A percentile compares a stretch with the other conserved stretches of the same genome.
phyloP scores from a whole-genome alignment of 768 basidiomycete genomes.

The Tylopilus sp. region DNA sequence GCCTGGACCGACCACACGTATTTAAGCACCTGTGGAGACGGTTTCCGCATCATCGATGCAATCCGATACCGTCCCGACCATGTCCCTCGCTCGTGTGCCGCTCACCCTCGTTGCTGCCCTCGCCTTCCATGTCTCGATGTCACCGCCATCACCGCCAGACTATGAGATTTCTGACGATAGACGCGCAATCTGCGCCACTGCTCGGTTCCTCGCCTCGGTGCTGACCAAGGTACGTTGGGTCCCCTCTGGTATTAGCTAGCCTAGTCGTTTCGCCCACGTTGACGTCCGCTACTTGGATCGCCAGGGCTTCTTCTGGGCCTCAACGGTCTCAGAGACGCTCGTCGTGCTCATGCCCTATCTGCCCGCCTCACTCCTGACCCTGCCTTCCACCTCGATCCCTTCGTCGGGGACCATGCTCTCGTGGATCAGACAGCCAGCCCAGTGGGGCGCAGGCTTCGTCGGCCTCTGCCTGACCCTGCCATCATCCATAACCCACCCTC shows the following conservation, averaged over 20 bases:
- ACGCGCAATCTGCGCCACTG: constrained; percentile 8
- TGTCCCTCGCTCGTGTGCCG: constrained; percentile 38
- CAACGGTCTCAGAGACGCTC: constrained; percentile 7
- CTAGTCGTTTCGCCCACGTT: background rate
- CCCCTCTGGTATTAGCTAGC: no score
- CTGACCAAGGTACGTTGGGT: constrained; percentile 17
- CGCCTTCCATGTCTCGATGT: constrained; percentile 42
- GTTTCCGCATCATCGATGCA: background rate
- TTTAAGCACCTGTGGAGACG: background rate
- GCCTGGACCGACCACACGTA: background rate
- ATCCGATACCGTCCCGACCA: background rate
- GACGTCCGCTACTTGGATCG: background rate
- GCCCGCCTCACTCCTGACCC: background rate
- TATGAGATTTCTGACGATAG: constrained; percentile 19
- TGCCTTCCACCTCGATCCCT: background rate
- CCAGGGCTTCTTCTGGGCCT: constrained; percentile 18
- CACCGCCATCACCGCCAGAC: constrained; percentile 31
- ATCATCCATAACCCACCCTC: background rate
- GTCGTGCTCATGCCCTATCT: constrained; percentile 10
- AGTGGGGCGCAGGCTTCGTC: background rate
- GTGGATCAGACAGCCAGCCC: background rate
- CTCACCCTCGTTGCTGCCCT: constrained; percentile 41
- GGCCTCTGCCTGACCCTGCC: background rate
- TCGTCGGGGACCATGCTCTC: background rate
- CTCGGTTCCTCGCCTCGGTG: constrained; percentile 4